Conservation (phyloP, 1,139 yeast species). For the Pneumocystis carinii region DNA sequence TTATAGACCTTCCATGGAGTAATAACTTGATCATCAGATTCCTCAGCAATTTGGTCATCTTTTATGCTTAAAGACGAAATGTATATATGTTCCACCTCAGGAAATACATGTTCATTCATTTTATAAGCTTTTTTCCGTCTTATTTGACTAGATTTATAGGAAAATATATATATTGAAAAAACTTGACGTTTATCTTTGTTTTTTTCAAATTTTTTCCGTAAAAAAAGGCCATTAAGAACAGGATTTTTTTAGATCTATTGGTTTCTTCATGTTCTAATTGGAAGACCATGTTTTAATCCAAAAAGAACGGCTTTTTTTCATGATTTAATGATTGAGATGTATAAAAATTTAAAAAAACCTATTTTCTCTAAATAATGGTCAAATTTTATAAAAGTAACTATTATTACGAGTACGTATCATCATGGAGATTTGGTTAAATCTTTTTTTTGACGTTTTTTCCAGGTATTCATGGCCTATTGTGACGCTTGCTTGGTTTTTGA, state of each 20-base stretch:
- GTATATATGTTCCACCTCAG: neutral
- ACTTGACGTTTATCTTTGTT: neutral
- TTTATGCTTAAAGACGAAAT: neutral
- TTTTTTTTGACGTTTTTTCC: neutral
- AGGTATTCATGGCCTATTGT: constrained; percentile 50
- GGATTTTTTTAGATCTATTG: neutral
- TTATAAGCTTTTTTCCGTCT: neutral
- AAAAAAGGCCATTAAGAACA: neutral
- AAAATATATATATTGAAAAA: neutral
- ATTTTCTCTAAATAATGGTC: neutral
- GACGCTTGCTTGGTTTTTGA: constrained; percentile 62
- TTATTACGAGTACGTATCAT: neutral
- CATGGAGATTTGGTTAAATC: neutral
- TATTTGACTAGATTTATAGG: neutral
- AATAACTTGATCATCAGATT: neutral
- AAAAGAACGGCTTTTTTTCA: neutral
- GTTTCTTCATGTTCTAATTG: neutral
- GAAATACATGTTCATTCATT: too few species aligned
- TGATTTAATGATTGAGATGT: neutral
- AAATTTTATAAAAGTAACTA: neutral
- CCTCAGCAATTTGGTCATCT: neutral
- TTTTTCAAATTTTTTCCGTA: neutral
- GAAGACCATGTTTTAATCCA: neutral
- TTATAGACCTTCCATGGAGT: neutral
- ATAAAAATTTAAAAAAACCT: neutral